Evolutionary conservation across 2,329 filamentous ascomycete genomes (phyloP).

Genomic region (Colletotrichum kahawae): DNA sequence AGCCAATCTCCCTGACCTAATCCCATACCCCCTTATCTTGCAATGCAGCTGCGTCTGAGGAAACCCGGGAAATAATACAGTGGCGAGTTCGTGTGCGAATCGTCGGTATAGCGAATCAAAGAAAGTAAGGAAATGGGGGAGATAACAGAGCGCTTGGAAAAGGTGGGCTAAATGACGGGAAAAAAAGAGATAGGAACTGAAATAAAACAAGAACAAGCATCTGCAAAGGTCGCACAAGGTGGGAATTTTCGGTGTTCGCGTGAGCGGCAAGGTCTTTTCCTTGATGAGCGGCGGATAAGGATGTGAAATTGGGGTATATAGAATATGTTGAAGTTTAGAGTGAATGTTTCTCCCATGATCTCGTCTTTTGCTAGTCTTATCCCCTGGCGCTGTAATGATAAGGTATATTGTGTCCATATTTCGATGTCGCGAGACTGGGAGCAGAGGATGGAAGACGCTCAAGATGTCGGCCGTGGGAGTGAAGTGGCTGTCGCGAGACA

Average conservation of each 20-base stretch:
- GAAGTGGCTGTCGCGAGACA: conserved; percentile 19
- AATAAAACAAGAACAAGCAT: neutral
- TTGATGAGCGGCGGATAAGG: conserved; percentile 17
- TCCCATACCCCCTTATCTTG: neutral
- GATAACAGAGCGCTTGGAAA: conserved; percentile 17
- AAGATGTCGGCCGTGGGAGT: neutral
- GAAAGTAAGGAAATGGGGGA: conserved; percentile 20
- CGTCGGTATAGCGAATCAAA: conserved; percentile 17
- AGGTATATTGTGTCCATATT: conserved; percentile 3
- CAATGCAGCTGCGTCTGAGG: neutral
- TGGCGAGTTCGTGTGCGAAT: neutral
- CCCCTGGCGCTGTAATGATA: conserved; percentile 4
- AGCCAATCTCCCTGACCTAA: neutral
- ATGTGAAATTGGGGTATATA: conserved; percentile 21
- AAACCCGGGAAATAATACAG: conserved; percentile 10
- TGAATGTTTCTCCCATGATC: neutral
- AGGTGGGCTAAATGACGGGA: neutral
- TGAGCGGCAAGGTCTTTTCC: conserved; percentile 33
- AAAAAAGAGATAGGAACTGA: neutral
- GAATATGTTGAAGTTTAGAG: neutral
- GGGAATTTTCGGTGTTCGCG: conserved; percentile 28
- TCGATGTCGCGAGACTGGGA: conserved; percentile 5
- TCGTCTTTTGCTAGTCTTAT: neutral
- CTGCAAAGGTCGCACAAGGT: neutral
- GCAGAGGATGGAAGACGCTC: neutral